Evolutionary conservation across 2,329 filamentous ascomycete species (phyloP).

Genomic region (Clarireedia monteithiana): DNA sequence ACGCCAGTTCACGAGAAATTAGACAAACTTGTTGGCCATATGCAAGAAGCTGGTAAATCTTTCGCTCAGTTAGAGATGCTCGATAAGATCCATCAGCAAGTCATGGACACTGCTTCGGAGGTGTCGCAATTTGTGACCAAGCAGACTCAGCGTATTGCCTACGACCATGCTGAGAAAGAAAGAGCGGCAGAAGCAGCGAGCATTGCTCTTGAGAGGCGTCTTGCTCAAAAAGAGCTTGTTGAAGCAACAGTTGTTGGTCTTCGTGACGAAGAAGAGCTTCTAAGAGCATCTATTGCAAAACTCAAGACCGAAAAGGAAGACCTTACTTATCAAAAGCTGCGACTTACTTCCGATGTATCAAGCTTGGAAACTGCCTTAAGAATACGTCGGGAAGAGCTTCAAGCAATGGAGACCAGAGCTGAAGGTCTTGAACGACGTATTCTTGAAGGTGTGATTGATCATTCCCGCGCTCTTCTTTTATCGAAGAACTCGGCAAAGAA

Average conservation of each 20-base stretch:
- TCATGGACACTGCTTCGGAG: conserved; percentile 75
- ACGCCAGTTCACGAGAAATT: conserved; percentile 49
- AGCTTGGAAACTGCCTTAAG: conserved; percentile 84
- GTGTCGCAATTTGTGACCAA: conserved; percentile 73
- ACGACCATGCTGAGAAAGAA: conserved; percentile 73
- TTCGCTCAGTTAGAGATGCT: conserved; percentile 72
- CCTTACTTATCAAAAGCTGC: conserved; percentile 68
- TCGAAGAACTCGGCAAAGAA: conserved; percentile 42
- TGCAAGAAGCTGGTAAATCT: conserved; percentile 58
- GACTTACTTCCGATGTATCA: conserved; percentile 77
- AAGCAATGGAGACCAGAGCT: conserved; percentile 82
- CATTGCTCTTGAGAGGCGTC: conserved; percentile 70
- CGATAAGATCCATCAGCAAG: conserved; percentile 82
- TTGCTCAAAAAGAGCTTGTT: conserved; percentile 56
- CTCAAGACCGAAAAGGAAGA: conserved; percentile 59
- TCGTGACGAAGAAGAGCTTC: conserved; percentile 53
- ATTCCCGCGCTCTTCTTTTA: conserved; percentile 85
- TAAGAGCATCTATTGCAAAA: conserved; percentile 46
- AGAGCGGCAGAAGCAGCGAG: conserved; percentile 73
- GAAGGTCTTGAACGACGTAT: conserved; percentile 87
- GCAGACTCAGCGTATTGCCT: conserved; percentile 66
- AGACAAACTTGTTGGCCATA: conserved; percentile 53
- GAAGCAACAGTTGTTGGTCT: conserved; percentile 43
- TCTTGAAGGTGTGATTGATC: conserved; percentile 90
- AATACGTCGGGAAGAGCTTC: conserved; percentile 83